Percentiles rank a stretch among this genome's conserved stretches.
These are phyloP conservation scores for Alnus glutinosa DNA, from an alignment of 306 rosid species.

Conservation along the genomic window DNA sequence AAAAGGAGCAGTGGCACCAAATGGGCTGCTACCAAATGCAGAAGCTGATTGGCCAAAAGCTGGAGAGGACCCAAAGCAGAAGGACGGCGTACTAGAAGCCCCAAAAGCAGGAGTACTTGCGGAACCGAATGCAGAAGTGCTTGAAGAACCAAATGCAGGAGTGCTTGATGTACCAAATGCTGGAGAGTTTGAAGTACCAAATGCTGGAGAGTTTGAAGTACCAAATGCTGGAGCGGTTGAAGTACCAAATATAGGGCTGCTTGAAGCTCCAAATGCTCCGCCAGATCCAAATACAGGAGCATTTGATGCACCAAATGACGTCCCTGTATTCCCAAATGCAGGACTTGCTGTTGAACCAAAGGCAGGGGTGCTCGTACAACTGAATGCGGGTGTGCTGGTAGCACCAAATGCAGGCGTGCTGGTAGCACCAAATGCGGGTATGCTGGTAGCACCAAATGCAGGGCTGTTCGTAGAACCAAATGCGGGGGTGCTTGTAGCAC, in stretches of 20 bases:
- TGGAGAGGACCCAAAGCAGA: slow-evolving; percentile 60
- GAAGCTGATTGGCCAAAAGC: slow-evolving; percentile 78
- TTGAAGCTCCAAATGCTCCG: slow-evolving; percentile 74
- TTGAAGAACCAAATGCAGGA: slow-evolving; percentile 54
- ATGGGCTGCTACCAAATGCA: slow-evolving; percentile 74
- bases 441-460: slow-evolving; percentile 43
- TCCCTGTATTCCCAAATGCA: slow-evolving; percentile 63
- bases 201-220: slow-evolving; percentile 27
- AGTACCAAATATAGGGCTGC: slow-evolving; percentile 41
- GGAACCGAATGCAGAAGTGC: slow-evolving; percentile 60
- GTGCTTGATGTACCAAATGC: slow-evolving; percentile 53
- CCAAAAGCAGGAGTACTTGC: slow-evolving; percentile 75
- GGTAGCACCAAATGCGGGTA: slow-evolving; percentile 53
- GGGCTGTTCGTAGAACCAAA: slow-evolving; percentile 46
- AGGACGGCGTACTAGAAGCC: slow-evolving; percentile 66
- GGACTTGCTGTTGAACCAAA: slow-evolving; percentile 74
- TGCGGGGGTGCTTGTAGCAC: slow-evolving; percentile 40
- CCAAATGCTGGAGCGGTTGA: background rate
- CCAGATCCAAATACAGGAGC: slow-evolving; percentile 70
- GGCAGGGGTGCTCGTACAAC: slow-evolving; percentile 41
- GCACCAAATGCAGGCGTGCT: slow-evolving; percentile 53
- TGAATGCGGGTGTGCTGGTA: slow-evolving; percentile 34
- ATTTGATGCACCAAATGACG: slow-evolving; percentile 59
- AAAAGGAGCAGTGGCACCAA: slow-evolving; percentile 65
- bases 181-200: slow-evolving; percentile 52